These are phyloP conservation scores for Ustanciosporium gigantosporum DNA, from an alignment of 1,284 basidiomycete genomes.

Conservation along the genomic window DNA sequence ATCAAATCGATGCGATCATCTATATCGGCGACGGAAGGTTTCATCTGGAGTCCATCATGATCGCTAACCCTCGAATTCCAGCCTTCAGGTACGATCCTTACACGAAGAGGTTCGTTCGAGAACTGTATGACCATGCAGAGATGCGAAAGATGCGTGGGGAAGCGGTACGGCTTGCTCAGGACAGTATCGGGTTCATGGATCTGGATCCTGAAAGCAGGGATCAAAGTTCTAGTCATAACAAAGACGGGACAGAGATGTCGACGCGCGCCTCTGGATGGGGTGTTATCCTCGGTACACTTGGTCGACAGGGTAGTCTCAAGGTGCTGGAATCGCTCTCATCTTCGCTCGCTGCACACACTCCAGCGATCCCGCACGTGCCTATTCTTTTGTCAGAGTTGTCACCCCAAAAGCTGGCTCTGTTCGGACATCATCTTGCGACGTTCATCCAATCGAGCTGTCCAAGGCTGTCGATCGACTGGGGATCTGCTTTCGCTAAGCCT, in stretches of 20 bases:
- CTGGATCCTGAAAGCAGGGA: no score
- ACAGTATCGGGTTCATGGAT: slow-evolving; percentile 34
- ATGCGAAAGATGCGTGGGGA: slow-evolving; percentile 76
- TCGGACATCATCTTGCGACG: slow-evolving; percentile 74
- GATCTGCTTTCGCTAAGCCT: slow-evolving; percentile 78
- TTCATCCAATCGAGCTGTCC: slow-evolving; percentile 97
- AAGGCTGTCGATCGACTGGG: slow-evolving; percentile 93
- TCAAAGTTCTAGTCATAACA: no score
- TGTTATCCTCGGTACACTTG: slow-evolving; percentile 91
- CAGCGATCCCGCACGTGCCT: slow-evolving; percentile 72
- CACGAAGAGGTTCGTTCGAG: slow-evolving; percentile 91
- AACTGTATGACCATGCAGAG: slow-evolving; percentile 85
- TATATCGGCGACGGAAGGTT: slow-evolving; percentile 98
- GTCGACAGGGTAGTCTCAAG: slow-evolving; percentile 86
- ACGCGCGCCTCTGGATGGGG: slow-evolving; percentile 70
- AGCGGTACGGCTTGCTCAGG: slow-evolving; percentile 68
- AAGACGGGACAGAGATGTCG: no score
- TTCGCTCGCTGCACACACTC: slow-evolving; percentile 25
- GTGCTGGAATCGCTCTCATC: slow-evolving; percentile 70
- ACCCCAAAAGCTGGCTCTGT: slow-evolving; percentile 85
- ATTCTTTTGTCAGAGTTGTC: slow-evolving; percentile 94
- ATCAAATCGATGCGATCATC: slow-evolving; percentile 52
- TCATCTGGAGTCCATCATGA: slow-evolving; percentile 98
- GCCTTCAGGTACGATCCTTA: slow-evolving; percentile 99
- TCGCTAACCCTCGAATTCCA: slow-evolving; percentile 91